Evolutionary conservation across 2,329 filamentous ascomycete species (phyloP).

Genomic region (Hymenoscyphus linearis): DNA sequence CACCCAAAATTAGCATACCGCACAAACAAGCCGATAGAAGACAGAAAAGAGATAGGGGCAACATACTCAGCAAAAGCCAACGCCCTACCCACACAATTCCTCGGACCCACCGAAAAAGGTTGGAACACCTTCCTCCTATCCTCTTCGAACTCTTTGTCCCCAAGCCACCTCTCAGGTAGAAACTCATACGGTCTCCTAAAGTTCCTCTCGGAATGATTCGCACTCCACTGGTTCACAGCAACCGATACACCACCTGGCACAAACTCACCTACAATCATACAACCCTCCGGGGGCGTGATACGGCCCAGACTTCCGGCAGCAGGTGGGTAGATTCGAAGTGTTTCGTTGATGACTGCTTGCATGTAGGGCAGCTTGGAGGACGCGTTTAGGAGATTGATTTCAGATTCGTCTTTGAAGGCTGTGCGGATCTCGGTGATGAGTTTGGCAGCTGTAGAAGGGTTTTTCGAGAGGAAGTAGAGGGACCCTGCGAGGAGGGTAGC

Average conservation of each 20-base stretch:
- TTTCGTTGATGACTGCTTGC: conserved; percentile 9
- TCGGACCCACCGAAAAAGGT: conserved; percentile 13
- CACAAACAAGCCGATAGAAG: not conserved
- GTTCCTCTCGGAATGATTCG: conserved; percentile 5
- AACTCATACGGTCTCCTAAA: conserved; percentile 26
- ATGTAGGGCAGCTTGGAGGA: conserved; percentile 7
- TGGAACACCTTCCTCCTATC: conserved; percentile 14
- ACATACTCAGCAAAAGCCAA: conserved; percentile 2
- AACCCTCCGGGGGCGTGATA: conserved; percentile 1
- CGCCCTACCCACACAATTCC: conserved; percentile 18
- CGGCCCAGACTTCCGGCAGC: conserved; percentile 7
- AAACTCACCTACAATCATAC: conserved; percentile 5
- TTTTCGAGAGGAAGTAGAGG: conserved; percentile 24
- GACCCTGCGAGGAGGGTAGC: conserved; percentile 14
- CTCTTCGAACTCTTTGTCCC: conserved; percentile 11
- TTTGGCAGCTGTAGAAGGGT: conserved; percentile 30
- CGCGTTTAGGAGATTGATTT: not conserved
- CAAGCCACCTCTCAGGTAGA: conserved; percentile 31
- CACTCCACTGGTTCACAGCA: conserved; percentile 1
- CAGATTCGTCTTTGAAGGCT: conserved; percentile 27
- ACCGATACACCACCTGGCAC: conserved; percentile 9
- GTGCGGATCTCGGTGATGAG: conserved; percentile 37
- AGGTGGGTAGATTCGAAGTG: conserved; percentile 8
- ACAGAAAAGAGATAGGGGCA: not conserved
- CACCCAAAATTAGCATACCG: not conserved